These are phyloP conservation scores for Pneumocystis jirovecii DNA, from an alignment of 1,139 yeast genomes.

Conservation along the genomic window DNA sequence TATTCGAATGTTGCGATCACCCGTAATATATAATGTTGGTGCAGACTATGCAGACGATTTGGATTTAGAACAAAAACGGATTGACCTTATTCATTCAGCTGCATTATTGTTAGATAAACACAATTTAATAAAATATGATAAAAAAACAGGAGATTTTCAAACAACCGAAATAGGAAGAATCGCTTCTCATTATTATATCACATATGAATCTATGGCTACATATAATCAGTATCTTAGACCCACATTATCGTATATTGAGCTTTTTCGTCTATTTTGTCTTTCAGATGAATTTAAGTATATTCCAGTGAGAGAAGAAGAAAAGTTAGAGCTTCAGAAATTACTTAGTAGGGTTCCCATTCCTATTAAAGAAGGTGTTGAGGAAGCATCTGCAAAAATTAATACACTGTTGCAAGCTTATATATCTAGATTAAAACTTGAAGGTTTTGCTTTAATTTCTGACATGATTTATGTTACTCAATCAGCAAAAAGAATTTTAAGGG, in stretches of 20 bases:
- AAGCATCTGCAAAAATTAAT: constrained; percentile 66
- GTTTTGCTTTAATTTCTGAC: constrained; percentile 84
- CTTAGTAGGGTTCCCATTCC: constrained; percentile 76
- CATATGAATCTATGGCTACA: constrained; percentile 47
- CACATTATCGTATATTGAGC: constrained; percentile 48
- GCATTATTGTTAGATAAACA: constrained; percentile 40
- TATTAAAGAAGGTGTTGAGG: constrained; percentile 53
- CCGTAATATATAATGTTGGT: constrained; percentile 62
- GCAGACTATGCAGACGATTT: constrained; percentile 44
- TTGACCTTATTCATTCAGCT: constrained; percentile 66
- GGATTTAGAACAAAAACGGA: constrained; percentile 37
- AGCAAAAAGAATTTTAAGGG: constrained; percentile 77
- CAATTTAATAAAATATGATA: constrained; percentile 42
- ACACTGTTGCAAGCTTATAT: constrained; percentile 73
- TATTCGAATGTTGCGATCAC: constrained; percentile 64
- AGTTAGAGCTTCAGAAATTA: constrained; percentile 54
- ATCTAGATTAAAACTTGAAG: constrained; percentile 59
- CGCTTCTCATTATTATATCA: constrained; percentile 76
- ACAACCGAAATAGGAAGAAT: constrained; percentile 73
- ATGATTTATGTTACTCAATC: constrained; percentile 89
- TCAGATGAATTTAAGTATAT: constrained; percentile 78
- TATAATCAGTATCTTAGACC: constrained; percentile 52
- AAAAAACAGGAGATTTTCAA: constrained; percentile 31
- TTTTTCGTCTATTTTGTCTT: constrained; percentile 58
- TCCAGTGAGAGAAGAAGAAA: constrained; percentile 79